Conservation (phyloP, 225 moss, liverwort and hornwort genomes). For the Takakia lepidozioides region DNA sequence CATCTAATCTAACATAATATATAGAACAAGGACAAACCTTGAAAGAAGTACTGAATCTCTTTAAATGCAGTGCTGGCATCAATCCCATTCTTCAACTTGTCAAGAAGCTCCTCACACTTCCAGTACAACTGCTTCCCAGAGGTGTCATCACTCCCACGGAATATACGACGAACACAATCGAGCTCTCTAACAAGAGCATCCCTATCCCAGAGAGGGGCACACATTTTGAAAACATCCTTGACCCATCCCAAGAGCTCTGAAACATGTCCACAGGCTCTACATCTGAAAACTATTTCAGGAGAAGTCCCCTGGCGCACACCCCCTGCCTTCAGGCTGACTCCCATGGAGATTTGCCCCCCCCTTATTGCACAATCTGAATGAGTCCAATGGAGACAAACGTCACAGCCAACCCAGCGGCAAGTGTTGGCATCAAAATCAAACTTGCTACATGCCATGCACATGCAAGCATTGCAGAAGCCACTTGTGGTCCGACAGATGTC, state of each 20-base stretch:
- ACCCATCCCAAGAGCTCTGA: slow-evolving; percentile 70
- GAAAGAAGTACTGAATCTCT: slow-evolving; percentile 52
- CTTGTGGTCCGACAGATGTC: slow-evolving; percentile 50
- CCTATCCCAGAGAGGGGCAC: slow-evolving; percentile 57
- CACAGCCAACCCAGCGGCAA: slow-evolving; percentile 64
- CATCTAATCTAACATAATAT: no score
- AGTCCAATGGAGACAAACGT: slow-evolving; percentile 68
- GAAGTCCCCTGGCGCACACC: slow-evolving; percentile 23
- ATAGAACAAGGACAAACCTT: slow-evolving; percentile 23
- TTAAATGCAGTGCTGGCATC: slow-evolving; percentile 45
- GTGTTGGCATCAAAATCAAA: slow-evolving; percentile 69
- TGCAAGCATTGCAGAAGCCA: slow-evolving; percentile 68
- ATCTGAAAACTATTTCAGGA: slow-evolving; percentile 49
- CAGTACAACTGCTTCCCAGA: slow-evolving; percentile 49
- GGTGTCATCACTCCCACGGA: slow-evolving; percentile 40
- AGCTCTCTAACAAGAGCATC: slow-evolving; percentile 50
- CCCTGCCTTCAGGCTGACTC: slow-evolving; percentile 34
- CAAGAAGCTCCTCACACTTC: slow-evolving; percentile 53
- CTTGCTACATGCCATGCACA: slow-evolving; percentile 70
- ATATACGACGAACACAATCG: slow-evolving; percentile 50
- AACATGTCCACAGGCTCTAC: slow-evolving; percentile 58
- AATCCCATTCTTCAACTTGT: slow-evolving; percentile 49
- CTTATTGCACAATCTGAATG: slow-evolving; percentile 70
- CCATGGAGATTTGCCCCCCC: slow-evolving; percentile 53
- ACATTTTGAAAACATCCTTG: slow-evolving; percentile 61